Conservation (phyloP, 768 basidiomycete genomes). For the Rhizopogon rudus region DNA sequence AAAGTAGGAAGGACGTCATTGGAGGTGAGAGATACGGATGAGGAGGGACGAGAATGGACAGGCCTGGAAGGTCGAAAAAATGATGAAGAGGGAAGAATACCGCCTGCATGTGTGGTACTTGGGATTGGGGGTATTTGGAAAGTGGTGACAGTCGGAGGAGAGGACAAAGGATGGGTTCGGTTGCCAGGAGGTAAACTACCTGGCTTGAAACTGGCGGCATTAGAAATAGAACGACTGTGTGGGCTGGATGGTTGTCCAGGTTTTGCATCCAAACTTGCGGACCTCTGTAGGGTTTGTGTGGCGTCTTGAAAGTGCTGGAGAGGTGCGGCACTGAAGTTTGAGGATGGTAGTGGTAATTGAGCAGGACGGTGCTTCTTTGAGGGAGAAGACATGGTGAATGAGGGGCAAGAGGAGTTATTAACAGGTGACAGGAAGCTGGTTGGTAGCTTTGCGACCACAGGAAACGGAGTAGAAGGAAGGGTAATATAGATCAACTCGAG, state of each 20-base stretch:
- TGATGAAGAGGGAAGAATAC: slow-evolving; percentile 72
- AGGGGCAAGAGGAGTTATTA: neutral
- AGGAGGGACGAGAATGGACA: slow-evolving; percentile 38
- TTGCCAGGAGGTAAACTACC: slow-evolving; percentile 6
- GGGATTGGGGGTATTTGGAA: slow-evolving; percentile 17
- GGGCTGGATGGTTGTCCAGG: neutral
- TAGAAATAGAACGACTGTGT: slow-evolving; percentile 7
- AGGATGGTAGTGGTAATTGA: slow-evolving; percentile 11
- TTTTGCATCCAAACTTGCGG: slow-evolving; percentile 6
- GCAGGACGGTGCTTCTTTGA: slow-evolving; percentile 7
- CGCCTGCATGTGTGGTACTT: slow-evolving; percentile 61
- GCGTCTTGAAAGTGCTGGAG: slow-evolving; percentile 10
- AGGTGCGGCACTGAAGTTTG: slow-evolving; percentile 11
- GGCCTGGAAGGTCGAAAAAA: slow-evolving; percentile 75
- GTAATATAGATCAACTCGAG: too few relatives aligned
- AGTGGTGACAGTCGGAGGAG: slow-evolving; percentile 22
- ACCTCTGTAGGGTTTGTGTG: slow-evolving; percentile 2
- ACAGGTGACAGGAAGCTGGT: neutral
- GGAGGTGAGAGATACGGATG: slow-evolving; percentile 26
- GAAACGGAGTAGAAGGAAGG: too few relatives aligned
- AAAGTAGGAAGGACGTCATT: slow-evolving; percentile 27
- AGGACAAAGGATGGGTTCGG: slow-evolving; percentile 18
- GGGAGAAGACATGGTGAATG: neutral
- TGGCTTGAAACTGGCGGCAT: slow-evolving; percentile 11
- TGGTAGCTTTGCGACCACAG: neutral